A percentile compares a stretch with the other conserved stretches of the same genome.
Evolutionary conservation across 495 filamentous ascomycete species (phyloP).

Genomic region (Aspergillus funiculosus): DNA sequence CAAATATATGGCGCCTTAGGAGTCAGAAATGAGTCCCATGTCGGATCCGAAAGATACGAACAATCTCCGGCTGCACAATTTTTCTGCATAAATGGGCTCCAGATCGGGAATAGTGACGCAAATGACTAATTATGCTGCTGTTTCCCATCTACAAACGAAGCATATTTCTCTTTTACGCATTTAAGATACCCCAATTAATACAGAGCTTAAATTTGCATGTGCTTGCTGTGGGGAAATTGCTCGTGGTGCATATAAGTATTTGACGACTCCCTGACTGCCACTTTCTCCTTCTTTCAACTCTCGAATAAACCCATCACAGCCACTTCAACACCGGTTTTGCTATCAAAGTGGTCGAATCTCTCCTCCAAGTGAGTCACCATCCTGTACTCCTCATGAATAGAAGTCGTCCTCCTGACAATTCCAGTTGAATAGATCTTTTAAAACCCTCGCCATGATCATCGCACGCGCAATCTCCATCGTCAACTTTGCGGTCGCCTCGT

Average conservation of each 20-base stretch:
- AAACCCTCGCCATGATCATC: conserved; percentile 45
- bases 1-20: no score
- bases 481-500: conserved; percentile 55
- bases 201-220: no score
- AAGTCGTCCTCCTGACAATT: background rate
- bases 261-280: no score
- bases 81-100: background rate
- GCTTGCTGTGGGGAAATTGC: no score
- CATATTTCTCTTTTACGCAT: background rate
- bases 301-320: no score
- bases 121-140: background rate
- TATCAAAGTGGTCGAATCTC: no score
- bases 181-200: background rate
- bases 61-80: conserved; percentile 5
- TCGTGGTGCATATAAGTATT: no score
- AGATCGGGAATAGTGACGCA: background rate
- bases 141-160: background rate
- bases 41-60: conserved; percentile 15
- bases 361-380: background rate
- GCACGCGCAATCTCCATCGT: conserved; percentile 54
- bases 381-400: background rate
- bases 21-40: no score
- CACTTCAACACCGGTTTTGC: no score
- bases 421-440: background rate
- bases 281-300: no score